Conservation (phyloP, 2,329 filamentous ascomycete species). For the Botryotinia narcissicola region DNA sequence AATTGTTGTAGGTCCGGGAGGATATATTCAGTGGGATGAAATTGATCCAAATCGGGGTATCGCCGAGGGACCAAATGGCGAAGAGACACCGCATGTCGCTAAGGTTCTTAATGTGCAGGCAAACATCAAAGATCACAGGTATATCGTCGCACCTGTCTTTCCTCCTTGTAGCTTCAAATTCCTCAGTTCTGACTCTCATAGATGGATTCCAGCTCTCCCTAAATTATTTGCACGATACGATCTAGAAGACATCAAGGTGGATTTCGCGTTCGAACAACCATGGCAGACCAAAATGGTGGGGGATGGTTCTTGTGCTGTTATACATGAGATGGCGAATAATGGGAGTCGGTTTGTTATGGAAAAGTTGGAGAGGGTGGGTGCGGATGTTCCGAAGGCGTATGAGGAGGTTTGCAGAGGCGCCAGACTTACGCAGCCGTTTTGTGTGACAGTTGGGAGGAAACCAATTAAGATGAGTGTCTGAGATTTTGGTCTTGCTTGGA, state of each 20-base stretch:
- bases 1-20: not conserved
- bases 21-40: not conserved
- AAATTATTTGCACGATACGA: not conserved
- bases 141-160: not conserved
- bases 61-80: not conserved
- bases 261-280: not conserved
- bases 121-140: not conserved
- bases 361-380: not conserved
- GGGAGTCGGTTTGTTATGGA: not conserved
- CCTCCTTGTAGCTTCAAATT: not conserved
- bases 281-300: not conserved
- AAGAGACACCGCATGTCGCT: not conserved
- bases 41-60: not conserved
- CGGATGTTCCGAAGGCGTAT: not conserved
- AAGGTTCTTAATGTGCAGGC: not conserved
- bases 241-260: not conserved
- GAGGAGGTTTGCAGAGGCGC: not conserved
- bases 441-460: not conserved
- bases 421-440: not conserved
- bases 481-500: not conserved
- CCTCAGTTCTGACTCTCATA: not conserved
- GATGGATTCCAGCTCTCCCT: not conserved
- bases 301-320: not conserved
- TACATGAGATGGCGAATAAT: not conserved
- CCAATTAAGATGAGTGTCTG: not conserved